Evolutionary conservation across 2,329 filamentous ascomycete species (phyloP).

Genomic region (Colletotrichum phormii): DNA sequence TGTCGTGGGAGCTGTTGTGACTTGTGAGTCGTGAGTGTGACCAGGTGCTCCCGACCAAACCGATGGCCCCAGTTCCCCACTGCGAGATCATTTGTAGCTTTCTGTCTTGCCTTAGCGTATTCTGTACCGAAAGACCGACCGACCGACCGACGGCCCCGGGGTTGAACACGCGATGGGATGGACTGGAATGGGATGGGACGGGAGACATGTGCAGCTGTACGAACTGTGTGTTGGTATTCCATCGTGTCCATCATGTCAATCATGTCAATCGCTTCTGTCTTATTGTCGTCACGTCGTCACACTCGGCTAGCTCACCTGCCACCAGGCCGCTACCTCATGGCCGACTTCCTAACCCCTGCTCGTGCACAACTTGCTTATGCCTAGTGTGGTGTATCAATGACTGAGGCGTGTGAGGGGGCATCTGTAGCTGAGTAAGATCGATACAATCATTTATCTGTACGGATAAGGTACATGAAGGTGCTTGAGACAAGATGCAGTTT

Average conservation of each 20-base stretch:
- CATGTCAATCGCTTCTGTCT: not conserved
- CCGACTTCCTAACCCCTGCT: not conserved
- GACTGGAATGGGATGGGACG: not conserved
- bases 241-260: not conserved
- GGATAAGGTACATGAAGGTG: not conserved
- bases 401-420: not conserved
- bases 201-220: not conserved
- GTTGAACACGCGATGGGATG: slow-evolving; percentile 8
- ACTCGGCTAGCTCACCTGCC: slow-evolving; percentile 5
- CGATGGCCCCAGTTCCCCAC: slow-evolving; percentile 2
- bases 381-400: not conserved
- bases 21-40: too few species aligned
- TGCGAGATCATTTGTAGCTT: slow-evolving; percentile 2
- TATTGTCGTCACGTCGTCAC: slow-evolving; percentile 17
- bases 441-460: not conserved
- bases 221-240: not conserved
- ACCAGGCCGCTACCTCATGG: not conserved
- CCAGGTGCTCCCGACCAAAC: slow-evolving; percentile 18
- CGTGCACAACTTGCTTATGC: slow-evolving; percentile 2
- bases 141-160: not conserved
- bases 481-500: not conserved
- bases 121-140: not conserved
- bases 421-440: not conserved
- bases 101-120: not conserved
- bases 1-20: too few species aligned